These are phyloP conservation scores for Fusarium graminum DNA, from an alignment of 2,329 filamentous ascomycete genomes.

Conservation along the genomic window DNA sequence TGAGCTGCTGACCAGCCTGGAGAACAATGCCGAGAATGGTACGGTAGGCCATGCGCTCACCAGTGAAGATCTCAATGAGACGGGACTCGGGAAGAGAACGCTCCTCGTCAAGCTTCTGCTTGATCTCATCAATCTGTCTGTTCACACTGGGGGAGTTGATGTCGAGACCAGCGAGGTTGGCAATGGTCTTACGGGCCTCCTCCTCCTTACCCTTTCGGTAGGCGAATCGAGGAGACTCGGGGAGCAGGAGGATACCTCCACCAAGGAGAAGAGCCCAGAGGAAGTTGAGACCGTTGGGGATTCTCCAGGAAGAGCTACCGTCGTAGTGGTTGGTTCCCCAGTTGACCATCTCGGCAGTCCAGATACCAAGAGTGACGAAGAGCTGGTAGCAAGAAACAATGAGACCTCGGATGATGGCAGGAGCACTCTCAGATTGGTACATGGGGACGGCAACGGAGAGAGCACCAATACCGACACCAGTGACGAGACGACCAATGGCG, in stretches of 20 bases:
- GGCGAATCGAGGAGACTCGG: slow-evolving; percentile 67
- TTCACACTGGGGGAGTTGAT: slow-evolving; percentile 58
- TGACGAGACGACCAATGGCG: slow-evolving; percentile 73
- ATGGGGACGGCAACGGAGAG: slow-evolving; percentile 75
- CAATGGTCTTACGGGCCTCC: slow-evolving; percentile 63
- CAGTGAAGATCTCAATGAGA: slow-evolving; percentile 74
- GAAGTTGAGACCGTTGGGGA: slow-evolving; percentile 70
- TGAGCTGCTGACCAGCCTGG: slow-evolving; percentile 76
- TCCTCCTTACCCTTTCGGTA: slow-evolving; percentile 62
- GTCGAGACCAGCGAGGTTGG: slow-evolving; percentile 59
- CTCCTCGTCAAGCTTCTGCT: slow-evolving; percentile 63
- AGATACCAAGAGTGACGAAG: slow-evolving; percentile 77
- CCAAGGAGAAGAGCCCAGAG: slow-evolving; percentile 67
- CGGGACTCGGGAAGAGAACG: slow-evolving; percentile 60
- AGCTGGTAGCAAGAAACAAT: slow-evolving; percentile 76
- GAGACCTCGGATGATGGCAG: slow-evolving; percentile 72
- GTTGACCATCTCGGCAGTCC: slow-evolving; percentile 69
- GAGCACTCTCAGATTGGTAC: slow-evolving; percentile 76
- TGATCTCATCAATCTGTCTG: slow-evolving; percentile 65
- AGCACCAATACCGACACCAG: slow-evolving; percentile 74
- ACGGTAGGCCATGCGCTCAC: slow-evolving; percentile 74
- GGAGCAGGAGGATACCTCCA: slow-evolving; percentile 64
- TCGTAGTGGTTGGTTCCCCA: slow-evolving; percentile 66
- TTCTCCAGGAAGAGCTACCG: slow-evolving; percentile 70
- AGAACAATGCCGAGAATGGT: slow-evolving; percentile 72